phyloP scores from a whole-genome alignment of 1,284 basidiomycete genomes.

The Irpex lacteus region DNA sequence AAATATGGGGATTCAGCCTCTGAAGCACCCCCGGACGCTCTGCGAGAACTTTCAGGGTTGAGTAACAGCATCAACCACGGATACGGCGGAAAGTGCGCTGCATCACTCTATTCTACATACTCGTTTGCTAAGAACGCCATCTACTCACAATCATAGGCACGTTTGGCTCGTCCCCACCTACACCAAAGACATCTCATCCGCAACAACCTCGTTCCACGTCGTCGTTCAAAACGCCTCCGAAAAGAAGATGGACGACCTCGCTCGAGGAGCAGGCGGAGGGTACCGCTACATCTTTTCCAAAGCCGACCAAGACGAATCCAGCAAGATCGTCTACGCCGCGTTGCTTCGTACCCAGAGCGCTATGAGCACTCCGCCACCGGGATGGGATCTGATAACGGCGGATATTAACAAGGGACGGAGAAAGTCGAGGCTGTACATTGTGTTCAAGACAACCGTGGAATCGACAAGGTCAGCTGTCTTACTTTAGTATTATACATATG shows the following conservation, averaged over 20 bases:
- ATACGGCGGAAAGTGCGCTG: conserved; percentile 9
- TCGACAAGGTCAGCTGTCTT: not conserved
- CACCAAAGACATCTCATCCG: conserved; percentile 6
- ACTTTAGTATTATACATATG: not conserved
- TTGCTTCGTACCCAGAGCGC: not conserved
- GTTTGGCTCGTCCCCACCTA: conserved; percentile 11
- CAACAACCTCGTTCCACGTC: conserved; percentile 9
- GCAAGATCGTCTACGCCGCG: conserved; percentile 5
- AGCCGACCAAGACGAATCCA: conserved; percentile 1
- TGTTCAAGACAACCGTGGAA: conserved; percentile 4
- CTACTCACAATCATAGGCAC: not conserved
- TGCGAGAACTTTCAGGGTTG: conserved; percentile 8
- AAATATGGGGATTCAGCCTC: conserved; percentile 7
- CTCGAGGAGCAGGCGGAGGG: conserved; percentile 8
- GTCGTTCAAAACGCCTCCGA: conserved; percentile 1
- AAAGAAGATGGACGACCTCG: conserved; percentile 10
- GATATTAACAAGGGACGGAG: conserved; percentile 10
- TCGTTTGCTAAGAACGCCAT: not conserved
- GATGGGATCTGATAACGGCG: conserved; percentile 9
- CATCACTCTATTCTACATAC: not conserved
- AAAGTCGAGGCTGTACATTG: conserved; percentile 4
- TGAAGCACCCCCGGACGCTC: conserved; percentile 9
- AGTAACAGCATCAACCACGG: conserved; percentile 9
- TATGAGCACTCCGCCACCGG: not conserved
- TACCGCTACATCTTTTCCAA: conserved; percentile 8